These are phyloP conservation scores for Pseudogymnoascus sp. DNA, from an alignment of 2,329 filamentous ascomycete genomes.

Conservation along the genomic window DNA sequence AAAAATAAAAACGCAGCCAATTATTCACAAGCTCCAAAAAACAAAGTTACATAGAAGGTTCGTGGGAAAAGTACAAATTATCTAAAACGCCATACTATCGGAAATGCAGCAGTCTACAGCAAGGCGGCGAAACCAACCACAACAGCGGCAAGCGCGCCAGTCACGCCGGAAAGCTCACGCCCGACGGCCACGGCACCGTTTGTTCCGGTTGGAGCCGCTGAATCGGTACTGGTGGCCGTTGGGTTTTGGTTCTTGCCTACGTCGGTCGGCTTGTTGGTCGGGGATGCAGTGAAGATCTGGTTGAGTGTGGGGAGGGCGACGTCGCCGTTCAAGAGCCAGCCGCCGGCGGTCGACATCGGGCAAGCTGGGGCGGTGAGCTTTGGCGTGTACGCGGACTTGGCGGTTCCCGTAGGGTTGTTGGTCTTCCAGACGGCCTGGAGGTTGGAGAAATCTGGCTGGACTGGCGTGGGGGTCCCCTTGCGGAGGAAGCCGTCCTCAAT, in stretches of 20 bases:
- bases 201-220: neutral
- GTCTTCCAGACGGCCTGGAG: slow-evolving; percentile 70
- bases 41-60: slow-evolving; percentile 10
- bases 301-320: slow-evolving; percentile 64
- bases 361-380: slow-evolving; percentile 59
- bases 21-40: neutral
- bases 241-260: neutral
- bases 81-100: neutral
- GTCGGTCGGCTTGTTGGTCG: slow-evolving; percentile 13
- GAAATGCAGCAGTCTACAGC: neutral
- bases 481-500: slow-evolving; percentile 61
- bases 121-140: neutral
- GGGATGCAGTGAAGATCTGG: slow-evolving; percentile 33
- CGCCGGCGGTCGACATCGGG: slow-evolving; percentile 58
- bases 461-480: slow-evolving; percentile 64
- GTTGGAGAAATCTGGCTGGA: slow-evolving; percentile 71
- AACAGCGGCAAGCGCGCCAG: neutral
- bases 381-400: slow-evolving; percentile 57
- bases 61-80: slow-evolving; percentile 9
- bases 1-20: neutral
- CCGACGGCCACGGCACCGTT: neutral
- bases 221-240: neutral
- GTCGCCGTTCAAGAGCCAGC: slow-evolving; percentile 68
- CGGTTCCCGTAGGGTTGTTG: slow-evolving; percentile 61
- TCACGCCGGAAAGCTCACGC: neutral